Percentiles rank a stretch among this genome's conserved stretches.
Conservation (phyloP, 2,329 filamentous ascomycete species). For the Nemania serpens region DNA sequence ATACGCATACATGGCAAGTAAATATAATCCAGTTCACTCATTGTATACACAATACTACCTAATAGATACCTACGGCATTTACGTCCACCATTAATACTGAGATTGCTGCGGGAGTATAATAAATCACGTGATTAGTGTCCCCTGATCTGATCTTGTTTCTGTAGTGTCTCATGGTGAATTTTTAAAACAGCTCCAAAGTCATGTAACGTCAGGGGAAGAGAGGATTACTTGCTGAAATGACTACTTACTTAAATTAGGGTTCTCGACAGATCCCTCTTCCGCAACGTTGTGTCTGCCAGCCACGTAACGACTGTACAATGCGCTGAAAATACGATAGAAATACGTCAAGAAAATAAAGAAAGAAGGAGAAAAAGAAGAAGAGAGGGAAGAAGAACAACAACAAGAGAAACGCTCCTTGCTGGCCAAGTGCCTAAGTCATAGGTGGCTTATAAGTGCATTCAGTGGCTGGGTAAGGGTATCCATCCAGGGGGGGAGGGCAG, state of each 20-base stretch:
- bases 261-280: not conserved
- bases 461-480: not conserved
- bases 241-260: too few relatives aligned
- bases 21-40: too few relatives aligned
- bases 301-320: slow-evolving; percentile 5
- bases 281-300: not conserved
- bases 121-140: slow-evolving; percentile 18
- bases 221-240: too few relatives aligned
- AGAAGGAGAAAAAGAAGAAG: too few relatives aligned
- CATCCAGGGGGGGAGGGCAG: not conserved
- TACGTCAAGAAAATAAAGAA: not conserved
- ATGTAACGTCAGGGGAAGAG: not conserved
- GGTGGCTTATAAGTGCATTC: not conserved
- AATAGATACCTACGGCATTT: too few relatives aligned
- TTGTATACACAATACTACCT: too few relatives aligned
- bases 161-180: slow-evolving; percentile 22
- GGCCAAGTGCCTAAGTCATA: slow-evolving; percentile 15
- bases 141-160: slow-evolving; percentile 27
- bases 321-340: not conserved
- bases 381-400: not conserved
- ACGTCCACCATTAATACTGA: too few relatives aligned
- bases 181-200: not conserved
- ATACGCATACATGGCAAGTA: too few relatives aligned
- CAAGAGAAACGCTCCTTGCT: slow-evolving; percentile 13
- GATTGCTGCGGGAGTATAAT: not conserved